A percentile compares a stretch with the other conserved stretches of the same genome.
Conservation (phyloP, 2,329 filamentous ascomycete genomes). For the Arthrocladium fulminans region DNA sequence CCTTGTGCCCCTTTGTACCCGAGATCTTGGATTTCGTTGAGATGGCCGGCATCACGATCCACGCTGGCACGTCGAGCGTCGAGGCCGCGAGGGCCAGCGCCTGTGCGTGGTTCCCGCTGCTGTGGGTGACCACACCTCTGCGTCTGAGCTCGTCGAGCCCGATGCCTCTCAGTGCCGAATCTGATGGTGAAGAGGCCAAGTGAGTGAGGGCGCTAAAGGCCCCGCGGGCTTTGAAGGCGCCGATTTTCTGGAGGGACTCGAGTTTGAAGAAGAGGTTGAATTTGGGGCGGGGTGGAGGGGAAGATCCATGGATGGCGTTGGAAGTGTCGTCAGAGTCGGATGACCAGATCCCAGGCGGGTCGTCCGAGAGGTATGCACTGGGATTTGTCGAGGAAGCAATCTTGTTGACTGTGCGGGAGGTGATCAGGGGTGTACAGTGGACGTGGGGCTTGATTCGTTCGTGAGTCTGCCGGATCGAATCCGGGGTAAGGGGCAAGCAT, state of each 20-base stretch:
- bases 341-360: constrained; percentile 14
- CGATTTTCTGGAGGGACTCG: constrained; percentile 83
- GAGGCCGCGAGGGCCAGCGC: constrained; percentile 77
- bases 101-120: constrained; percentile 82
- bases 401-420: constrained; percentile 62
- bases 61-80: constrained; percentile 63
- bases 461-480: constrained; percentile 64
- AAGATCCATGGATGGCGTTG: neutral
- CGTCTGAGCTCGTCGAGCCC: constrained; percentile 53
- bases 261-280: constrained; percentile 87
- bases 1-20: constrained; percentile 66
- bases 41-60: constrained; percentile 90
- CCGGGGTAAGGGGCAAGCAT: constrained; percentile 58
- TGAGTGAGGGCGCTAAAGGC: constrained; percentile 77
- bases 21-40: constrained; percentile 78
- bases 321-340: constrained; percentile 42
- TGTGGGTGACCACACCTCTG: constrained; percentile 75
- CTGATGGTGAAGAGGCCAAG: constrained; percentile 45
- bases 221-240: constrained; percentile 85
- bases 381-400: constrained; percentile 66
- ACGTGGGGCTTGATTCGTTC: constrained; percentile 64
- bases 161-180: constrained; percentile 33
- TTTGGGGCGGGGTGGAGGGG: constrained; percentile 38
- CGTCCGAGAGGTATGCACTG: constrained; percentile 12
- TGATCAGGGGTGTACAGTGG: constrained; percentile 75